Conservation (phyloP, 2,329 filamentous ascomycete genomes). For the Cytospora piceicola region DNA sequence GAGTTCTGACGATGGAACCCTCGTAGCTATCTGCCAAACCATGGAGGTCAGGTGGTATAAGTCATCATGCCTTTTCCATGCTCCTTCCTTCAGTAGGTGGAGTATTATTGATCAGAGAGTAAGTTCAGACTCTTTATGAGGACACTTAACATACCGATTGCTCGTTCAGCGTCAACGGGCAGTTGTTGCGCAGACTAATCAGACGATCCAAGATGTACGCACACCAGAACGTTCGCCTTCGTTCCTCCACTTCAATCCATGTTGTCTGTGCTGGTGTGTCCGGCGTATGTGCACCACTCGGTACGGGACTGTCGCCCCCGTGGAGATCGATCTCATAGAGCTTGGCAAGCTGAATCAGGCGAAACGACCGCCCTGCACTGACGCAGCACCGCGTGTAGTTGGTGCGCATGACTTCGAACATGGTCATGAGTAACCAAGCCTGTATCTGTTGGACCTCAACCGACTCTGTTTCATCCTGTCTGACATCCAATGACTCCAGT, state of each 20-base stretch:
- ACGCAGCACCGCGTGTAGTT: slow-evolving; percentile 38
- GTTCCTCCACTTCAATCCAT: slow-evolving; percentile 32
- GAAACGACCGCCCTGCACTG: slow-evolving; percentile 43
- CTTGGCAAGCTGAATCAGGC: slow-evolving; percentile 36
- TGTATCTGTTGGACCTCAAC: slow-evolving; percentile 34
- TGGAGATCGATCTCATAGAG: neutral
- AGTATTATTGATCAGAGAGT: slow-evolving; percentile 12
- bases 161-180: slow-evolving; percentile 35
- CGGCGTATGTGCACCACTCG: slow-evolving; percentile 32
- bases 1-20: slow-evolving; percentile 35
- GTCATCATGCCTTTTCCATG: neutral
- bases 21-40: slow-evolving; percentile 33
- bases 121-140: neutral
- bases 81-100: neutral
- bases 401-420: slow-evolving; percentile 34
- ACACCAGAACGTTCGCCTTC: slow-evolving; percentile 37
- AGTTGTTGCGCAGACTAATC: slow-evolving; percentile 33
- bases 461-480: slow-evolving; percentile 29
- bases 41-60: neutral
- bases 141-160: slow-evolving; percentile 33
- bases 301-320: slow-evolving; percentile 12
- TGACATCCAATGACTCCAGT: slow-evolving; percentile 35
- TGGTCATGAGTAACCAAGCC: slow-evolving; percentile 35
- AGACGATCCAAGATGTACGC: slow-evolving; percentile 37
- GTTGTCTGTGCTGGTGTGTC: slow-evolving; percentile 19